Evolutionary conservation across 129 eudicot genomes (phyloP).

Genomic region (Artemisia argyi): DNA sequence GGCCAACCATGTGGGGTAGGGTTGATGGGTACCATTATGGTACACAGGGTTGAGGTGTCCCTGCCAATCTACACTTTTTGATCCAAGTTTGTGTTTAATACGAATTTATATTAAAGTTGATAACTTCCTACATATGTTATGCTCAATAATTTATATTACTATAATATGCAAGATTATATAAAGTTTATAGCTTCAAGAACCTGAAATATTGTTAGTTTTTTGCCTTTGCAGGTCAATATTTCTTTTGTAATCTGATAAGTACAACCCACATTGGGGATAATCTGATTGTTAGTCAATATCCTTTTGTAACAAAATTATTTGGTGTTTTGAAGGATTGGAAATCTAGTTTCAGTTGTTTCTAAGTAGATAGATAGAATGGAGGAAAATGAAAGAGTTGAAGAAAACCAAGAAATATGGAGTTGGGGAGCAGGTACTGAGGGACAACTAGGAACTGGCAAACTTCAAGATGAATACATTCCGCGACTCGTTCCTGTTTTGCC

Average conservation of each 20-base stretch:
- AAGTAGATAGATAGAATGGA: conserved; percentile 17
- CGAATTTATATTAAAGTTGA: neutral
- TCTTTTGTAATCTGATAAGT: too few relatives aligned
- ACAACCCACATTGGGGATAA: too few relatives aligned
- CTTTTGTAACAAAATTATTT: neutral
- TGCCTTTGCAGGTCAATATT: neutral
- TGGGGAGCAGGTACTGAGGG: conserved; percentile 99
- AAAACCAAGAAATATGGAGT: conserved; percentile 56
- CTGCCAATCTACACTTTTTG: too few relatives aligned
- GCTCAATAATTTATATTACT: neutral
- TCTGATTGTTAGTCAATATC: too few relatives aligned
- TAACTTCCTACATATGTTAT: neutral
- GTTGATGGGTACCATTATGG: too few relatives aligned
- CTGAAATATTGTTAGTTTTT: neutral
- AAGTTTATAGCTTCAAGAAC: neutral
- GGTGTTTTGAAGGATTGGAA: neutral
- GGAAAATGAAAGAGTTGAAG: conserved; percentile 31
- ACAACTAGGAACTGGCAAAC: conserved; percentile 66
- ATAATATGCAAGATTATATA: neutral
- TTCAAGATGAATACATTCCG: conserved; percentile 67
- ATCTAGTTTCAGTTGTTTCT: neutral
- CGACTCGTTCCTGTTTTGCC: conserved; percentile 48
- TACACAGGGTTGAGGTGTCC: too few relatives aligned
- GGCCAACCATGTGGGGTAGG: too few relatives aligned
- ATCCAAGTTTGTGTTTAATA: neutral